phyloP scores from a whole-genome alignment of 371 early-diverging fungal genomes.

The Paraphysoderma sedebokerense region DNA sequence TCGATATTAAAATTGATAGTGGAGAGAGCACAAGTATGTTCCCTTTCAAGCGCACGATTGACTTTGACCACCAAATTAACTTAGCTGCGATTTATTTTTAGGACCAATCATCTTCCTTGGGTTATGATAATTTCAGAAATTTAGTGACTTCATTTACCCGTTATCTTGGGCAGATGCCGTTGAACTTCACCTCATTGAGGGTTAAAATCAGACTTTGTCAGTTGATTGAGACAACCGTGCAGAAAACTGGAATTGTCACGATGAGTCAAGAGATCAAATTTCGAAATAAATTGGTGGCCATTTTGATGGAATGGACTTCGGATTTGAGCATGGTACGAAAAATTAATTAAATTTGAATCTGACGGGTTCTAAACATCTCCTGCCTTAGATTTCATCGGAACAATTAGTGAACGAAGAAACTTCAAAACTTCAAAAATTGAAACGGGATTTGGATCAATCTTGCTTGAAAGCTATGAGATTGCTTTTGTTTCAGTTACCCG shows the following conservation, averaged over 20 bases:
- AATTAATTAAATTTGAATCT: background rate
- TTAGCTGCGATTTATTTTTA: no score
- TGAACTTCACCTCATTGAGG: conserved; percentile 32
- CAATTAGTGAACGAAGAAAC: no score
- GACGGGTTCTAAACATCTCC: background rate
- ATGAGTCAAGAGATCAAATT: conserved; percentile 72
- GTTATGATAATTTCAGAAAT: no score
- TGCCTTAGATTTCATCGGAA: no score
- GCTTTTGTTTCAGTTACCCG: conserved; percentile 58
- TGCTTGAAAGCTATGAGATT: conserved; percentile 68
- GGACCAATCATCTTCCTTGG: no score
- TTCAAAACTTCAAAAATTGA: conserved; percentile 42
- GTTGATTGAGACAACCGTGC: conserved; percentile 60
- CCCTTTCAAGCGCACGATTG: no score
- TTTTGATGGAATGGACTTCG: conserved; percentile 72
- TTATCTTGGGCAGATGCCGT: conserved; percentile 49
- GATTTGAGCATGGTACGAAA: conserved; percentile 23
- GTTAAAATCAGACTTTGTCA: conserved; percentile 76
- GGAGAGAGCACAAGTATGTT: conserved; percentile 66
- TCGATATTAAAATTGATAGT: conserved; percentile 64
- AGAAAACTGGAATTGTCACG: conserved; percentile 56
- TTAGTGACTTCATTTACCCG: conserved; percentile 56
- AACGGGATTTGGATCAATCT: conserved; percentile 60
- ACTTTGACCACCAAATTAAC: no score
- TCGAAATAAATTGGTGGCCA: conserved; percentile 63